These are phyloP conservation scores for Mortierella alpina DNA, from an alignment of 192 early-diverging fungal species.

Conservation along the genomic window DNA sequence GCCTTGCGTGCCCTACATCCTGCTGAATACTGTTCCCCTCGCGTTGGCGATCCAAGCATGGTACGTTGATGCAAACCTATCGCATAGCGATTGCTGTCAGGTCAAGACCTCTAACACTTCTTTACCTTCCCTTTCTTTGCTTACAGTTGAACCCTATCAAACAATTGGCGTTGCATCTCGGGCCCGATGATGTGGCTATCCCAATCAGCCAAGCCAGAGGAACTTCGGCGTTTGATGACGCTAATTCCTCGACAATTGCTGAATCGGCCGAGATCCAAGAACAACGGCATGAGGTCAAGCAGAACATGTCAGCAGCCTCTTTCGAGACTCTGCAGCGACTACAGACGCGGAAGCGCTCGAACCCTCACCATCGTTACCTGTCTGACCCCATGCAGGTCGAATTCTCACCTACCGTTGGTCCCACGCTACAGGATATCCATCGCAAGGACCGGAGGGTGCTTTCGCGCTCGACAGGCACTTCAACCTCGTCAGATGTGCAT, in stretches of 20 bases:
- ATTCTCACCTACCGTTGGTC: slow-evolving; percentile 26
- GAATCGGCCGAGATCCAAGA: neutral
- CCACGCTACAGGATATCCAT: neutral
- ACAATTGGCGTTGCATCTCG: slow-evolving; percentile 9
- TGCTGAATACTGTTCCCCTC: neutral
- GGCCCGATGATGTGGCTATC: slow-evolving; percentile 6
- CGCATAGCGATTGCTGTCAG: neutral
- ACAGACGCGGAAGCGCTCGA: slow-evolving; percentile 24
- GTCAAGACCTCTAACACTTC: neutral
- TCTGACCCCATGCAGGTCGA: slow-evolving; percentile 44
- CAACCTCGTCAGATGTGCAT: slow-evolving; percentile 1
- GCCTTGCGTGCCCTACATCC: slow-evolving; percentile 4
- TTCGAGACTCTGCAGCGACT: slow-evolving; percentile 24
- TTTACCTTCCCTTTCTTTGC: neutral
- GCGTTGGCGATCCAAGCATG: neutral
- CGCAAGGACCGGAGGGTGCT: slow-evolving; percentile 6
- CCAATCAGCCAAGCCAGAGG: neutral
- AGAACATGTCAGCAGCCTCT: slow-evolving; percentile 39
- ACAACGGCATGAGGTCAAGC: slow-evolving; percentile 4
- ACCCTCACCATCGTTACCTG: slow-evolving; percentile 2
- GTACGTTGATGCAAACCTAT: slow-evolving; percentile 12
- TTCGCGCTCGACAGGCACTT: slow-evolving; percentile 26
- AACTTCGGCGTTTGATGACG: neutral
- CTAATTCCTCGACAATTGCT: neutral
- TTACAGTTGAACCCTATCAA: slow-evolving; percentile 20